Evolutionary conservation across 2,329 filamentous ascomycete species (phyloP), one percentile per base, ranked within the genome.

Genomic region (Colletotrichum sojae): DNA sequence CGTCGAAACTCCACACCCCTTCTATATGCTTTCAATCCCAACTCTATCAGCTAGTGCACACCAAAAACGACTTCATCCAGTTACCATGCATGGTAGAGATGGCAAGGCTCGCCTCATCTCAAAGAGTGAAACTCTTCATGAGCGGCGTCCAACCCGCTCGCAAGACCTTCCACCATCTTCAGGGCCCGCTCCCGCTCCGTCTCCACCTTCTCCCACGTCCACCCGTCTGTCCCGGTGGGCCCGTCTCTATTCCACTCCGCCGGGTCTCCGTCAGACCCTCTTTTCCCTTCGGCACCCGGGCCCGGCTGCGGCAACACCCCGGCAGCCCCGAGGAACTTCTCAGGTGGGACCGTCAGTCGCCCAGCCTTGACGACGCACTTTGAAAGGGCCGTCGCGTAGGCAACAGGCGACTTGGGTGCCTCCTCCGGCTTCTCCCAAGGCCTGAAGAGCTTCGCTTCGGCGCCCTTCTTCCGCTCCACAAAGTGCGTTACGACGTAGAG

Each of bases 281-380:
- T n/a, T 6, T 40, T 9, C 12, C 22, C 39, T 13, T 48, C 18
- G 9, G 18, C 9, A 8, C 36, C 15, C 2, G 8, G 27, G 4
- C 54, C 27, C 3, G 61, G 13, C 9, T 15, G n/a, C 8, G 31
- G 31, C 18, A 69, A 55, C 2, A 69, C 66, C 10, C 66, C 66
- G 1, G 66, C 66, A 8, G 66, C 61, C 22, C 20, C 25, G 51
- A 69, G 53, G 13, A 69, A 69, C 36, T 69, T 69, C 25, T 59
- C 61, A 3, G 95, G 95, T 70, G 95, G 90, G 6, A 98, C 89
- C 0, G 95, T 98, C 75, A 96, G 85, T 27, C 95, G 86, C 1
- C 92, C 92, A 64, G 94, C 85, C 83, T 95, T 95, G 77, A 94
- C 90, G 25, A 95, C 93, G 77, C 95, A 95, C 82, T 94, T 95